Conservation (phyloP, 108 stramenopile genomes). For the Pseudonitzschia pungens region DNA sequence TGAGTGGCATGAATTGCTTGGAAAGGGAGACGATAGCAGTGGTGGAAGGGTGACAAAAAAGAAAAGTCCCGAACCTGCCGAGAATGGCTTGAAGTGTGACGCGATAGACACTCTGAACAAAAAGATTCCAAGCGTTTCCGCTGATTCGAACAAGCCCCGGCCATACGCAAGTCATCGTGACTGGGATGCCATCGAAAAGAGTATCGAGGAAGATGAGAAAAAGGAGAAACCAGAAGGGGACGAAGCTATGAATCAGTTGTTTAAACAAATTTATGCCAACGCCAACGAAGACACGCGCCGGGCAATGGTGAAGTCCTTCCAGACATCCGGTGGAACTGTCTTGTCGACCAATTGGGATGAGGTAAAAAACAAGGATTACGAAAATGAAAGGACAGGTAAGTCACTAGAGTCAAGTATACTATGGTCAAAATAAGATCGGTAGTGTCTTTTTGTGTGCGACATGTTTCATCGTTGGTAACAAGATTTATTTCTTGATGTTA, state of each 20-base stretch:
- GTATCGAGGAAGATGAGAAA: slow-evolving; percentile 82
- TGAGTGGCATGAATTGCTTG: slow-evolving; percentile 82
- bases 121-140: slow-evolving; percentile 18
- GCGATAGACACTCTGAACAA: slow-evolving; percentile 13
- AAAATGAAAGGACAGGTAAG: slow-evolving; percentile 80
- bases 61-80: slow-evolving; percentile 12
- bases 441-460: no score
- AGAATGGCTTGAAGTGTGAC: background rate
- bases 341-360: slow-evolving; percentile 98
- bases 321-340: slow-evolving; percentile 96
- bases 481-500: no score
- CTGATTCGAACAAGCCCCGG: slow-evolving; percentile 31
- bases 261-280: slow-evolving; percentile 92
- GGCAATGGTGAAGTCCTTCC: slow-evolving; percentile 98
- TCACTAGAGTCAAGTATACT: no score
- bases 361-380: slow-evolving; percentile 95
- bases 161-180: slow-evolving; percentile 85
- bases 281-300: slow-evolving; percentile 88
- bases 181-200: slow-evolving; percentile 86
- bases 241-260: slow-evolving; percentile 94
- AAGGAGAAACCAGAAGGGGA: slow-evolving; percentile 96
- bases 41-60: background rate
- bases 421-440: no score
- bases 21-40: slow-evolving; percentile 28
- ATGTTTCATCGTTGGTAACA: background rate